Evolutionary conservation across 139 green algal genomes (phyloP), one percentile per base, ranked within the genome.

Genomic region (Haematococcus lacustris): DNA sequence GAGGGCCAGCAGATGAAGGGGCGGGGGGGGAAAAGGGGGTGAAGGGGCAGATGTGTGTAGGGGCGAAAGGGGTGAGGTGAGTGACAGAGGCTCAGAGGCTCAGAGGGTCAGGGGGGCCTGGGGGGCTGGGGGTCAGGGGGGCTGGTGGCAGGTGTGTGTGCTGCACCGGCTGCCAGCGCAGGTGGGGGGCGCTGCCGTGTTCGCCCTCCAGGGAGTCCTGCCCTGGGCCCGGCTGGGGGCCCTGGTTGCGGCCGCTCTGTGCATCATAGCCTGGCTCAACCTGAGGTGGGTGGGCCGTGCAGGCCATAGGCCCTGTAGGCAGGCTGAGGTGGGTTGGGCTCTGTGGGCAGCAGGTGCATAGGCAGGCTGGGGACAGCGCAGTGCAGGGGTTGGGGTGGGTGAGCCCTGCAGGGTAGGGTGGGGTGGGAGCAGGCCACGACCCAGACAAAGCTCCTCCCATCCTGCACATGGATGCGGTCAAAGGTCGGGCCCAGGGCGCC

Each of bases 191-290:
- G 86, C 88, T 2, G 77, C 82, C 3, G 87, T 82, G 2, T 94
- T 83, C 61, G 63, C 68, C 3, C 40, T 86, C 33, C 77, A 68
- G 1, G 90, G 90, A 2, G 38, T 63, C 0, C 34, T 89, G 3
- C 35, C 77, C 0, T 71, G 73, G 57, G 57, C 59, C 7, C 78
- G 78, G 9, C 87, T 74, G 17, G 51, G 37, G 3, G 70, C 76
- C 5, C 71, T 97, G 1, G 76, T 87, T 17, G 0, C 91, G 2
- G 89, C 85, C 0, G 80, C 85, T 26, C 80, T 93, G 32, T 51
- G 78, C n/a, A 85, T 97, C 73, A 97, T 98, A 60, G 92, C 83
- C 26, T 98, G 94, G 94, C 82, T 98, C n/a, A 98, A 98, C 70
- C 80, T 97, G 0, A 96, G 90, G 90, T 93, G 68, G 37, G 72